phyloP scores from a whole-genome alignment of 2,329 filamentous ascomycete genomes.

The Paraconiothyrium brasiliense region DNA sequence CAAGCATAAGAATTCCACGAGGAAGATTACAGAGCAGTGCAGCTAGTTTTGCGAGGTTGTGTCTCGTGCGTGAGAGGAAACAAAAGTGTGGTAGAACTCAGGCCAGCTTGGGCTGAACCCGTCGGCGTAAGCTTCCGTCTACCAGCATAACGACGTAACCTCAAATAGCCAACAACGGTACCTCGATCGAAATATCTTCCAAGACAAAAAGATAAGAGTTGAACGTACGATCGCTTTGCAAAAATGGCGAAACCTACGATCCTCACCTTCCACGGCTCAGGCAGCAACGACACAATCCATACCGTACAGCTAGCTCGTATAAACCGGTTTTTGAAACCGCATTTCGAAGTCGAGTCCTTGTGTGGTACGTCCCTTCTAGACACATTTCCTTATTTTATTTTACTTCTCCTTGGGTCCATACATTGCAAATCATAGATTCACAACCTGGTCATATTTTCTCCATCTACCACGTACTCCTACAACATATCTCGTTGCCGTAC shows the following conservation, averaged over 20 bases:
- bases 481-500: too few species aligned
- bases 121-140: too few species aligned
- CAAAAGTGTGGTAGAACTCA: too few species aligned
- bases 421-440: background rate
- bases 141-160: background rate
- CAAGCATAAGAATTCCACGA: background rate
- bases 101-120: too few species aligned
- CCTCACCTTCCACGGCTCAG: conserved; percentile 49
- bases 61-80: too few species aligned
- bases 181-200: background rate
- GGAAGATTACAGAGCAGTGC: background rate
- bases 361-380: conserved; percentile 29
- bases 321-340: conserved; percentile 29
- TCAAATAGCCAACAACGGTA: background rate
- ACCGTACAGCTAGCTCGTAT: conserved; percentile 46
- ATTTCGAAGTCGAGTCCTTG: conserved; percentile 38
- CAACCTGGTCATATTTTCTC: background rate
- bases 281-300: conserved; percentile 45
- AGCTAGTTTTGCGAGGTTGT: background rate
- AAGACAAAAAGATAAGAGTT: background rate
- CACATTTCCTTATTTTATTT: background rate
- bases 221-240: background rate
- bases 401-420: background rate
- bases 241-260: conserved; percentile 41
- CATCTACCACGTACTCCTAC: background rate